These are phyloP conservation scores for Auriscalpium vulgare DNA, from an alignment of 768 basidiomycete species.

Conservation along the genomic window DNA sequence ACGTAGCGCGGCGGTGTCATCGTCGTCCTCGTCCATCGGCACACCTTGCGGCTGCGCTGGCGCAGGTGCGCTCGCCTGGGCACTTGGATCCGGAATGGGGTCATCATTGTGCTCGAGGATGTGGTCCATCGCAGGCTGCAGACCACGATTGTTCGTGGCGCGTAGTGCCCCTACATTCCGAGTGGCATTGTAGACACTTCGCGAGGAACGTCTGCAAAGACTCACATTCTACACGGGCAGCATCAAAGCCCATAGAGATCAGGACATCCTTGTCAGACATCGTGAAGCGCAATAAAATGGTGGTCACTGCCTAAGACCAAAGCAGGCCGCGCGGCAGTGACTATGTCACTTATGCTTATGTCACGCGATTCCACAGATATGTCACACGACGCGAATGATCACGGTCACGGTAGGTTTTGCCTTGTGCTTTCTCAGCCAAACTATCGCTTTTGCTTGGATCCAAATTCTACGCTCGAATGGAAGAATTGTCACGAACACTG, in stretches of 20 bases:
- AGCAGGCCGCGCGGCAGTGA: too few species aligned
- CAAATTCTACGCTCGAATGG: constrained; percentile 1
- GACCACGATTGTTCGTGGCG: constrained; percentile 73
- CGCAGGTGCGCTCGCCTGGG: constrained; percentile 21
- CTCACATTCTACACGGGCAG: constrained; percentile 79
- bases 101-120: constrained; percentile 74
- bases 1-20: constrained; percentile 57
- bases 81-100: constrained; percentile 52
- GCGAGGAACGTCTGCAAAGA: constrained; percentile 7
- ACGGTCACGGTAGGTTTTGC: too few species aligned
- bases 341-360: too few species aligned
- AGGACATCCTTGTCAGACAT: constrained; percentile 68
- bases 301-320: background rate
- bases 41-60: constrained; percentile 14
- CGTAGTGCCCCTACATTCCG: constrained; percentile 70
- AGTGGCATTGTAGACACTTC: background rate
- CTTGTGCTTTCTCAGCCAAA: too few species aligned
- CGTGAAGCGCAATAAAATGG: background rate
- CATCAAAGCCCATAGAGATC: constrained; percentile 81
- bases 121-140: constrained; percentile 90
- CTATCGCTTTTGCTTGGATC: too few species aligned
- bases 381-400: too few species aligned
- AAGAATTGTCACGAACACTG: constrained; percentile 7
- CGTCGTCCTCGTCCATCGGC: constrained; percentile 57
- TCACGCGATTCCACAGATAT: too few species aligned